phyloP scores from a whole-genome alignment of 1,139 yeast species.

The Blastobotrys persicus region DNA sequence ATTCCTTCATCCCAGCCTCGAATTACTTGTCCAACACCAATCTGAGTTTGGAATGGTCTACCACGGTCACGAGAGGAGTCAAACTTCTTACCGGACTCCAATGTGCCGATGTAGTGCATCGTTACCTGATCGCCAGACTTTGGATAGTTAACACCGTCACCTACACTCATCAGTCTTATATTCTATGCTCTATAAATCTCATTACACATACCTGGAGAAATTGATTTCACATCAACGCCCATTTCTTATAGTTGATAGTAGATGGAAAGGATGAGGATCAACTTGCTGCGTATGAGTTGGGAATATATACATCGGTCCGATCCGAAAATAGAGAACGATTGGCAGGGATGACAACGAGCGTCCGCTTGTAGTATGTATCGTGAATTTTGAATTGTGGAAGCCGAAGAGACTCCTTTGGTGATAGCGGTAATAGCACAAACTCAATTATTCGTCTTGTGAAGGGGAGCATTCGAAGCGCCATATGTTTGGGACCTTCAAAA shows the following conservation, averaged over 20 bases:
- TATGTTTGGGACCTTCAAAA: constrained; percentile 39
- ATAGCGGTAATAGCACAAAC: constrained; percentile 34
- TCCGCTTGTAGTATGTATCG: constrained; percentile 65
- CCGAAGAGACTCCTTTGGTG: constrained; percentile 31
- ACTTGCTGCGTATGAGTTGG: constrained; percentile 6
- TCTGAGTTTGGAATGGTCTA: constrained; percentile 85
- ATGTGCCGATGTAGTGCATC: constrained; percentile 93
- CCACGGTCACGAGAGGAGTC: constrained; percentile 95
- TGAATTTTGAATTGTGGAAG: constrained; percentile 60
- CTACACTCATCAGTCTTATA: constrained; percentile 33
- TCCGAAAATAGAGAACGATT: constrained; percentile 36
- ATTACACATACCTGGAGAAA: constrained; percentile 37
- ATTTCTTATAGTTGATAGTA: constrained; percentile 25
- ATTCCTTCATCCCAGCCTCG: constrained; percentile 95
- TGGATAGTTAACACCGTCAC: constrained; percentile 87
- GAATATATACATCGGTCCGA: constrained; percentile 21
- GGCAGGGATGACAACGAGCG: constrained; percentile 55
- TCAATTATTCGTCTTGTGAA: constrained; percentile 51
- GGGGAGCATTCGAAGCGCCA: constrained; percentile 57
- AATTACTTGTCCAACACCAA: constrained; percentile 96
- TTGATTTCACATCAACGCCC: constrained; percentile 41
- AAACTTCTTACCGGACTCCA: constrained; percentile 90
- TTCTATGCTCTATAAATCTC: not conserved
- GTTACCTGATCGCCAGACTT: constrained; percentile 74
- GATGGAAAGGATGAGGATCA: not conserved